Evolutionary conservation across 2,329 filamentous ascomycete species (phyloP).

Genomic region (Phyllosticta paracitricarpa): DNA sequence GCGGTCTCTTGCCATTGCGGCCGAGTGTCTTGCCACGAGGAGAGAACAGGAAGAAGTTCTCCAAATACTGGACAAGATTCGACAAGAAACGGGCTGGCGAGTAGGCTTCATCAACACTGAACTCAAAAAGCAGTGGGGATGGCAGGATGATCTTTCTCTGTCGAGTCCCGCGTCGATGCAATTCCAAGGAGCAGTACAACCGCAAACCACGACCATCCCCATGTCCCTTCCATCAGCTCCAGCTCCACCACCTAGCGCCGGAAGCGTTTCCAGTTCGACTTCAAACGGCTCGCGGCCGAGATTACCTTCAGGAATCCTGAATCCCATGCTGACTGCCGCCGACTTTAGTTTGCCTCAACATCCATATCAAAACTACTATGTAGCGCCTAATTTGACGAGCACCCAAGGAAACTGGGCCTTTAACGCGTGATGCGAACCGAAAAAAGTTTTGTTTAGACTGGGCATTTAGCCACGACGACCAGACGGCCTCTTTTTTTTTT

Average conservation of each 20-base stretch:
- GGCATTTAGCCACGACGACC: not conserved
- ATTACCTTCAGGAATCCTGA: conserved; percentile 46
- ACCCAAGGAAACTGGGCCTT: conserved; percentile 2
- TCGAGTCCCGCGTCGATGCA: conserved; percentile 20
- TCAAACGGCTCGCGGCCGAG: conserved; percentile 15
- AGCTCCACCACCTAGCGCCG: conserved; percentile 3
- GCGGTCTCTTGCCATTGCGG: conserved; percentile 67
- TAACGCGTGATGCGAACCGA: not conserved
- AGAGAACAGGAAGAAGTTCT: conserved; percentile 75
- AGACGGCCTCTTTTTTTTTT: not conserved
- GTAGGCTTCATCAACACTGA: conserved; percentile 62
- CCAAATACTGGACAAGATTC: conserved; percentile 64
- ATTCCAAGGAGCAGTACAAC: conserved; percentile 4
- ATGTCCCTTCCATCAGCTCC: not conserved
- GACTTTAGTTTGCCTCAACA: conserved; percentile 71
- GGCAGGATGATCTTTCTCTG: conserved; percentile 41
- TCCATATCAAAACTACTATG: conserved; percentile 72
- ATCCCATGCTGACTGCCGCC: conserved; percentile 60
- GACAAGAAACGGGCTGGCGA: conserved; percentile 68
- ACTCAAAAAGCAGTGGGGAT: conserved; percentile 69
- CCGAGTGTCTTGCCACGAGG: conserved; percentile 57
- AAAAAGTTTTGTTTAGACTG: not conserved
- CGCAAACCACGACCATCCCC: conserved; percentile 5
- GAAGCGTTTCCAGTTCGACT: not conserved
- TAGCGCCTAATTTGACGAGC: conserved; percentile 51